phyloP scores from a whole-genome alignment of 345 rosid species.

The Eucalyptus curtisii region DNA sequence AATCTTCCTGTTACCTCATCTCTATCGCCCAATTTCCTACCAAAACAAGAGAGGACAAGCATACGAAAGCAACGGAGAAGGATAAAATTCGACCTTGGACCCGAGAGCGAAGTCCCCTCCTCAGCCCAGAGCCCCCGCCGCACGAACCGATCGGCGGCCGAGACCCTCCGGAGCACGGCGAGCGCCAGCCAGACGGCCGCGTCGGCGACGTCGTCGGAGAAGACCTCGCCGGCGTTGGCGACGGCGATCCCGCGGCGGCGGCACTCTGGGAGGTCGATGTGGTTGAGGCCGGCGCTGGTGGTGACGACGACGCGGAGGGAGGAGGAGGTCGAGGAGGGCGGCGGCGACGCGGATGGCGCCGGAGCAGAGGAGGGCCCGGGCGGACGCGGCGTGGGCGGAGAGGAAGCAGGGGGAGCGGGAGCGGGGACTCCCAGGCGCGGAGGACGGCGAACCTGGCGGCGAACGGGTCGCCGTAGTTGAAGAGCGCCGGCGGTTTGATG shows the following conservation, averaged over 20 bases:
- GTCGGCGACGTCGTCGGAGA: conserved; percentile 48
- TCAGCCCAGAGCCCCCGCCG: conserved; percentile 25
- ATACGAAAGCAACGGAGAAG: background rate
- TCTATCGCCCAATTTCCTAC: background rate
- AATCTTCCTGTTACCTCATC: background rate
- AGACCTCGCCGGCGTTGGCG: conserved; percentile 27
- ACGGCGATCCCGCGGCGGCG: conserved; percentile 40
- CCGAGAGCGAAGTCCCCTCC: conserved; percentile 24
- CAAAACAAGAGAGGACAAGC: background rate
- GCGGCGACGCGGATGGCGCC: conserved; percentile 7
- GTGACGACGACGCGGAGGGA: conserved; percentile 32
- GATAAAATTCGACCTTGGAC: conserved; percentile 19
- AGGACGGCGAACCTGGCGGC: conserved; percentile 3
- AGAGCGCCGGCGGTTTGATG: conserved; percentile 1
- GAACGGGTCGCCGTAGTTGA: background rate
- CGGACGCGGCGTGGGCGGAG: conserved; percentile 11
- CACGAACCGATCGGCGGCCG: conserved; percentile 37
- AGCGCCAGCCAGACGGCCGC: conserved; percentile 44
- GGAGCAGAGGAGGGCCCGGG: conserved; percentile 15
- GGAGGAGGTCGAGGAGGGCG: conserved; percentile 24
- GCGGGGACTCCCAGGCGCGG: conserved; percentile 13
- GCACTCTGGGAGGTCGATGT: conserved; percentile 45
- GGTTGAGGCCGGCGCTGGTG: conserved; percentile 41
- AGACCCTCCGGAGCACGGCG: conserved; percentile 37
- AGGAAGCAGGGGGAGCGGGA: conserved; percentile 22